These are phyloP conservation scores for Colletotrichum sojae DNA, from an alignment of 2,329 filamentous ascomycete species.

Conservation along the genomic window DNA sequence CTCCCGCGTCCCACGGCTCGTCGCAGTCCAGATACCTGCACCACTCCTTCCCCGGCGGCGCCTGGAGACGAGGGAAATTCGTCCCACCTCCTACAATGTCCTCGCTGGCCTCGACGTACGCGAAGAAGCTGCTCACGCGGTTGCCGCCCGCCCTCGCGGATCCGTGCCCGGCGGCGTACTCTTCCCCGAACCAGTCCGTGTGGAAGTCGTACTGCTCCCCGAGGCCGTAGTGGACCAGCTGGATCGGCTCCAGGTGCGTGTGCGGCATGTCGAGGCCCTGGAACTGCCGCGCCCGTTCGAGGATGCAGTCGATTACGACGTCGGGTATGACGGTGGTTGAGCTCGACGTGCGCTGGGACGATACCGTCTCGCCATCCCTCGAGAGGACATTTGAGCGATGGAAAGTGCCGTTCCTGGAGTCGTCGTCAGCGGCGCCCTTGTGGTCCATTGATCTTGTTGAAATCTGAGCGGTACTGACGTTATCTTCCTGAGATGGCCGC, in stretches of 20 bases:
- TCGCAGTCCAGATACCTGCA: slow-evolving; percentile 57
- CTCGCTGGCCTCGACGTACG: slow-evolving; percentile 53
- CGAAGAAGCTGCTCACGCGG: slow-evolving; percentile 56
- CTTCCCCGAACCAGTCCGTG: slow-evolving; percentile 57
- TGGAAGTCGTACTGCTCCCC: slow-evolving; percentile 58
- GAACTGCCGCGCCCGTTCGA: slow-evolving; percentile 55
- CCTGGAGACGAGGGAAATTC: slow-evolving; percentile 55
- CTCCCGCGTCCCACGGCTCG: slow-evolving; percentile 55
- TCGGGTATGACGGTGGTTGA: slow-evolving; percentile 55
- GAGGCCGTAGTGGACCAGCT: slow-evolving; percentile 55
- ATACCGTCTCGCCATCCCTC: slow-evolving; percentile 48
- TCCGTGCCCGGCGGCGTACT: slow-evolving; percentile 37
- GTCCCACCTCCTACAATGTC: slow-evolving; percentile 57
- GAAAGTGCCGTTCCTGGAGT: slow-evolving; percentile 53
- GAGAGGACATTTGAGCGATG: slow-evolving; percentile 52
- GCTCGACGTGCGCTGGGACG: slow-evolving; percentile 51
- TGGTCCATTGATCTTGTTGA: neutral
- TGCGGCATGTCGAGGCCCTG: slow-evolving; percentile 54
- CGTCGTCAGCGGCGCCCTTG: neutral
- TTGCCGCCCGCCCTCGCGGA: slow-evolving; percentile 53
- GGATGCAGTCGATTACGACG: slow-evolving; percentile 53
- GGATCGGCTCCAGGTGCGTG: slow-evolving; percentile 54
- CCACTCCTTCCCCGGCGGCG: slow-evolving; percentile 54
- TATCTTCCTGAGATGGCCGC: slow-evolving; percentile 50
- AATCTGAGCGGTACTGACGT: slow-evolving; percentile 46